These are phyloP conservation scores for Eutrema heterophyllum DNA, from an alignment of 345 rosid genomes.

Conservation along the genomic window DNA sequence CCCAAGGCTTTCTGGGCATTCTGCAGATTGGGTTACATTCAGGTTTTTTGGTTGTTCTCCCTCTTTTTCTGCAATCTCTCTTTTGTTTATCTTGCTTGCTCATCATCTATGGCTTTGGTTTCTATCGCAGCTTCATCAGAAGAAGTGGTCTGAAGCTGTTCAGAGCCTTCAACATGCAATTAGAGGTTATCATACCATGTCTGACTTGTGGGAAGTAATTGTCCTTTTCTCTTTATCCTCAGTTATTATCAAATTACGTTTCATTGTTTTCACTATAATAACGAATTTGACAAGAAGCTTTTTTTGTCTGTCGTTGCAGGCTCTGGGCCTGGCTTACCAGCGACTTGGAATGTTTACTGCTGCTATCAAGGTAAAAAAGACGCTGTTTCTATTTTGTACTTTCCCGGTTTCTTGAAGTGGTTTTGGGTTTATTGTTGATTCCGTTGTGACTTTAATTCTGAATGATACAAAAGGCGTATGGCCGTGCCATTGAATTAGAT, in stretches of 20 bases:
- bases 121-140: constrained; percentile 47
- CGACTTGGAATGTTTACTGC: constrained; percentile 95
- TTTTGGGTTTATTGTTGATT: not conserved
- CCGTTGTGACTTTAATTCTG: not conserved
- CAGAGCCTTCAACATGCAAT: constrained; percentile 90
- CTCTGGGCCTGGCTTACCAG: constrained; percentile 91
- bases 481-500: constrained; percentile 83
- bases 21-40: constrained; percentile 73
- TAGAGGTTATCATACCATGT: constrained; percentile 73
- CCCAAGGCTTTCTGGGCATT: constrained; percentile 98
- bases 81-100: not conserved
- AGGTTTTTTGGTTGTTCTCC: constrained; percentile 30
- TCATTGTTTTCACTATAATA: not conserved
- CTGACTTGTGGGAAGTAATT: constrained; percentile 92
- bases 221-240: not conserved
- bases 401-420: not conserved
- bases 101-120: not conserved
- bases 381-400: not conserved
- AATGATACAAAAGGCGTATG: constrained; percentile 60
- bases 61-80: not conserved
- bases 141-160: constrained; percentile 87
- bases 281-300: constrained; percentile 3
- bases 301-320: constrained; percentile 38
- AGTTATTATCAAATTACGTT: not conserved
- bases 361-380: constrained; percentile 63